Evolutionary conservation across 352 stramenopile species (phyloP).

Genomic region (Globisporangium nodosum): DNA sequence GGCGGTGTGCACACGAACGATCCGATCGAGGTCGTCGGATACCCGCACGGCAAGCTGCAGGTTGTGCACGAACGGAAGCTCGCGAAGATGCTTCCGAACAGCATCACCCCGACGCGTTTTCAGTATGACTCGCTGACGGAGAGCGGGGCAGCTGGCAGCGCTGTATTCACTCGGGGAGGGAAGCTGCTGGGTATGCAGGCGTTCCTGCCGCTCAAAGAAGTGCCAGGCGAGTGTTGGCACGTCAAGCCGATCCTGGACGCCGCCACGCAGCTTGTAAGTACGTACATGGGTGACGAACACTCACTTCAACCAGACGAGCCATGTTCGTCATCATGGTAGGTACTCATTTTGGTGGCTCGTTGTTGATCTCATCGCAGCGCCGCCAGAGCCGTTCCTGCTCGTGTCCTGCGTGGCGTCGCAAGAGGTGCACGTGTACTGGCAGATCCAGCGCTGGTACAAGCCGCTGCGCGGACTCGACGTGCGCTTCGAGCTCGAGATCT

Average conservation of each 20-base stretch:
- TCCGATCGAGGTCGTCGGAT: slow-evolving; percentile 45
- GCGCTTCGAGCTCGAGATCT: slow-evolving; percentile 54
- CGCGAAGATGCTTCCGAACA: slow-evolving; percentile 35
- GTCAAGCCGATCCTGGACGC: slow-evolving; percentile 51
- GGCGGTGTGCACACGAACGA: slow-evolving; percentile 18
- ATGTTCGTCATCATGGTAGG: background rate
- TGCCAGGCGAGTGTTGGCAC: slow-evolving; percentile 30
- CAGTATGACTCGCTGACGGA: slow-evolving; percentile 42
- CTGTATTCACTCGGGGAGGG: slow-evolving; percentile 51
- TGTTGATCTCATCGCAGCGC: slow-evolving; percentile 21
- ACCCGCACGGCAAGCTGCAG: slow-evolving; percentile 53
- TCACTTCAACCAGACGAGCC: background rate
- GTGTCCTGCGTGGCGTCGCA: slow-evolving; percentile 36
- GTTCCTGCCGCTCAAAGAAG: slow-evolving; percentile 30
- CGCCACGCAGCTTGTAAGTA: slow-evolving; percentile 51
- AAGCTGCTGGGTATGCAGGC: slow-evolving; percentile 52
- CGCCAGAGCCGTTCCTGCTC: slow-evolving; percentile 51
- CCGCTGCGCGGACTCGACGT: slow-evolving; percentile 29
- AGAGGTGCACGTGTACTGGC: slow-evolving; percentile 52
- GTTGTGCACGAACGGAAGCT: slow-evolving; percentile 35
- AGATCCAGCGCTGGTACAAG: slow-evolving; percentile 39
- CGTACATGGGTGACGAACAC: slow-evolving; percentile 16
- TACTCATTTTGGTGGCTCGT: slow-evolving; percentile 3
- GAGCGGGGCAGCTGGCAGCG: slow-evolving; percentile 27
- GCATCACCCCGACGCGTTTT: slow-evolving; percentile 44